Percentiles rank a stretch among this genome's conserved stretches.
Evolutionary conservation across 2,329 filamentous ascomycete genomes (phyloP).

Genomic region (Pyrenophora graminea): DNA sequence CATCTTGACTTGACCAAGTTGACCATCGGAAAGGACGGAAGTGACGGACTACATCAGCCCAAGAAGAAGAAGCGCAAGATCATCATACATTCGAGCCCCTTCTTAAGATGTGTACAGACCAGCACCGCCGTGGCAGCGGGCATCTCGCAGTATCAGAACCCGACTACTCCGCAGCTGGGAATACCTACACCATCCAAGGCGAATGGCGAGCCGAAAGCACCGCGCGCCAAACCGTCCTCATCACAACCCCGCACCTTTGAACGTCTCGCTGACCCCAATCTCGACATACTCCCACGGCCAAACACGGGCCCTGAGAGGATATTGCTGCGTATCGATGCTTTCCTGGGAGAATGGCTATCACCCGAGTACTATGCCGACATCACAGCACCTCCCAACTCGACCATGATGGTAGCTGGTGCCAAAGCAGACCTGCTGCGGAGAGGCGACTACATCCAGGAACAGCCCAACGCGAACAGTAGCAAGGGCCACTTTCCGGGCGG

Average conservation of each 20-base stretch:
- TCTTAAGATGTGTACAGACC: slow-evolving; percentile 89
- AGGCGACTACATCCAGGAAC: slow-evolving; percentile 65
- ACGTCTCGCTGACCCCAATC: slow-evolving; percentile 45
- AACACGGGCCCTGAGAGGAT: slow-evolving; percentile 43
- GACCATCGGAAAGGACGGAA: slow-evolving; percentile 16
- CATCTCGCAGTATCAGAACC: slow-evolving; percentile 66
- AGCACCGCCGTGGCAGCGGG: slow-evolving; percentile 86
- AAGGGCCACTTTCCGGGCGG: slow-evolving; percentile 59
- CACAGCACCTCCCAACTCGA: slow-evolving; percentile 81
- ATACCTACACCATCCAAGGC: slow-evolving; percentile 26
- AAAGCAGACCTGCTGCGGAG: slow-evolving; percentile 83
- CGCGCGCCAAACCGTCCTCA: slow-evolving; percentile 20
- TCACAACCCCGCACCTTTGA: slow-evolving; percentile 33
- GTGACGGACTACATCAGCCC: neutral
- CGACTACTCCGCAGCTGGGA: slow-evolving; percentile 30
- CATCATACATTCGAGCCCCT: slow-evolving; percentile 91
- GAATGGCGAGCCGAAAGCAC: slow-evolving; percentile 20
- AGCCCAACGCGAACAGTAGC: slow-evolving; percentile 43
- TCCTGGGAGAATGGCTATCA: slow-evolving; percentile 92
- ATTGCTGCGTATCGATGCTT: slow-evolving; percentile 79
- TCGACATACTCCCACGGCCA: slow-evolving; percentile 40
- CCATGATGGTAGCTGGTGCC: slow-evolving; percentile 84
- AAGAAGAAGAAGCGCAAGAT: slow-evolving; percentile 70
- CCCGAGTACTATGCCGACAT: slow-evolving; percentile 93
- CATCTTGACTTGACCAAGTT: slow-evolving; percentile 29